Percentiles rank a stretch among this genome's conserved stretches.
These are phyloP conservation scores for Vitellaria paradoxa DNA, from an alignment of 179 eudicot species.

Conservation along the genomic window DNA sequence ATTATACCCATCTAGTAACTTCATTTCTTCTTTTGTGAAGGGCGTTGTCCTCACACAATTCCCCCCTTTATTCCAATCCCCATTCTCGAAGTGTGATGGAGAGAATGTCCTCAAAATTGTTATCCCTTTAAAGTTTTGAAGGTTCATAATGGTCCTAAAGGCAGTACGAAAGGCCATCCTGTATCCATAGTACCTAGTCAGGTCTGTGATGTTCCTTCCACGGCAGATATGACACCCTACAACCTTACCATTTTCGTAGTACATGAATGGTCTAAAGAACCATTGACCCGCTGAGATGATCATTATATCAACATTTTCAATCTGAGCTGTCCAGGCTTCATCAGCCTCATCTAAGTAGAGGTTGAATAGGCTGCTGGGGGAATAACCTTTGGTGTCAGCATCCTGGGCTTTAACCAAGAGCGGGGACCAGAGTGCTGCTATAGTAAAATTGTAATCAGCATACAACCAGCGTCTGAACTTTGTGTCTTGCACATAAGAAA, in stretches of 20 bases:
- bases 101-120: constrained; percentile 34
- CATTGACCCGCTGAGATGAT: constrained; percentile 41
- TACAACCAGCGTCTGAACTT: constrained; percentile 32
- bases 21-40: constrained; percentile 23
- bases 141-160: constrained; percentile 22
- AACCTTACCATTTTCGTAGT: constrained; percentile 25
- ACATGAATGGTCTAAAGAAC: constrained; percentile 39
- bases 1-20: constrained; percentile 19
- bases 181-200: constrained; percentile 23
- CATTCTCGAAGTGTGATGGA: constrained; percentile 37
- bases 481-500: constrained; percentile 18
- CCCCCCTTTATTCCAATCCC: constrained; percentile 33
- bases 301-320: constrained; percentile 22
- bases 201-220: constrained; percentile 18
- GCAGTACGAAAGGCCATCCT: constrained; percentile 32
- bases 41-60: constrained; percentile 29
- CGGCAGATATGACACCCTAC: constrained; percentile 37
- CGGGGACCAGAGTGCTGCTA: constrained; percentile 32
- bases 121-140: constrained; percentile 23
- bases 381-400: constrained; percentile 13
- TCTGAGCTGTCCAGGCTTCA: constrained; percentile 31
- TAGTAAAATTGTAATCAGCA: constrained; percentile 28
- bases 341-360: constrained; percentile 42
- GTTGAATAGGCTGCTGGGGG: constrained; percentile 17
- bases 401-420: constrained; percentile 20